These are phyloP conservation scores for Fusarium nurragi DNA, from an alignment of 2,329 filamentous ascomycete species.

Conservation along the genomic window DNA sequence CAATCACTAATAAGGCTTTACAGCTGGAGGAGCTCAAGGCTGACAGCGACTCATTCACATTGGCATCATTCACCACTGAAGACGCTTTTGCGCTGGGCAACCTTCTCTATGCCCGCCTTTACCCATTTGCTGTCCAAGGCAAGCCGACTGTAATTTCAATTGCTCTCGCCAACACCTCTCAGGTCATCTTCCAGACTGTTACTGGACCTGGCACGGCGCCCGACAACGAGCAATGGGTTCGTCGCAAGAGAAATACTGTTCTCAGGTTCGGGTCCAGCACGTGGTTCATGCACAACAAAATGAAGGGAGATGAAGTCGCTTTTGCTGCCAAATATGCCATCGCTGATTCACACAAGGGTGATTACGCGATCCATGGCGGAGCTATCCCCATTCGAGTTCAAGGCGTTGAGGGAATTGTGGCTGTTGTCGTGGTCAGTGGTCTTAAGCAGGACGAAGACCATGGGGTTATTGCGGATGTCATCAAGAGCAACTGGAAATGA, in stretches of 20 bases:
- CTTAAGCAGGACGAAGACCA: slow-evolving; percentile 82
- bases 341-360: slow-evolving; percentile 61
- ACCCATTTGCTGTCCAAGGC: slow-evolving; percentile 54
- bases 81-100: slow-evolving; percentile 74
- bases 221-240: slow-evolving; percentile 77
- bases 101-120: slow-evolving; percentile 70
- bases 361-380: slow-evolving; percentile 82
- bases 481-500: slow-evolving; percentile 61
- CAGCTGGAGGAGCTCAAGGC: slow-evolving; percentile 46
- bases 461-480: slow-evolving; percentile 75
- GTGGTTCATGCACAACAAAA: slow-evolving; percentile 77
- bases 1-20: not conserved
- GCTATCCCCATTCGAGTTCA: slow-evolving; percentile 76
- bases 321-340: slow-evolving; percentile 75
- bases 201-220: slow-evolving; percentile 73
- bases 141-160: slow-evolving; percentile 70
- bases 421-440: slow-evolving; percentile 78
- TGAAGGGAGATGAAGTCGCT: slow-evolving; percentile 67
- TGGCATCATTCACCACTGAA: slow-evolving; percentile 66
- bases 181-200: slow-evolving; percentile 75
- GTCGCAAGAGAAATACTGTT: slow-evolving; percentile 76
- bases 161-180: slow-evolving; percentile 64
- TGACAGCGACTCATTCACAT: slow-evolving; percentile 55
- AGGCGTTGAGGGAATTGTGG: slow-evolving; percentile 79
- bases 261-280: slow-evolving; percentile 75